phyloP scores from a whole-genome alignment of 164 flowering plant species.

The Vitis rotundifolia region DNA sequence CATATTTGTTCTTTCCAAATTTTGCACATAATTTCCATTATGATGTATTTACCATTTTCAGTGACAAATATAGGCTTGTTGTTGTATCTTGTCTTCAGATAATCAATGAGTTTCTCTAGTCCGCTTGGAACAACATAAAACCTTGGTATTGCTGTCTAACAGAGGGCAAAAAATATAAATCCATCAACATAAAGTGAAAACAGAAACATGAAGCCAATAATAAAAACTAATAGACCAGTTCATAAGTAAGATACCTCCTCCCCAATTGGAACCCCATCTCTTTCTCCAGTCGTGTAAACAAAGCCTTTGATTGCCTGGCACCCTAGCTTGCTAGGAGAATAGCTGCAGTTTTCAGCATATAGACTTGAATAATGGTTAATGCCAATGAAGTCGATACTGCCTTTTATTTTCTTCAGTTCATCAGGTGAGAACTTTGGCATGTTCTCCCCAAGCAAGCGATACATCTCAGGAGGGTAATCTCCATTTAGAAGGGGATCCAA shows the following conservation, averaged over 20 bases:
- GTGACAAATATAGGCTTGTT: conserved; percentile 26
- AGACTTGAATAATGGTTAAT: conserved; percentile 32
- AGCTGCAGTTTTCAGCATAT: conserved; percentile 27
- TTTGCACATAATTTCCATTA: no score
- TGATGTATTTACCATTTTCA: conserved; percentile 23
- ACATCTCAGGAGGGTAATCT: conserved; percentile 45
- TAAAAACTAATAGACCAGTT: no score
- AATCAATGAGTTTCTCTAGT: conserved; percentile 16
- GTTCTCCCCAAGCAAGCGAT: conserved; percentile 14
- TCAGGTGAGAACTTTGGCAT: conserved; percentile 27
- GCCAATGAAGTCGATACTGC: conserved; percentile 41
- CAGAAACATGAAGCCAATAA: no score
- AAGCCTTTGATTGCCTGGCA: not conserved
- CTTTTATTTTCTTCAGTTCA: conserved; percentile 21
- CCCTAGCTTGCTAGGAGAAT: not conserved
- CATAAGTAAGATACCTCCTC: not conserved
- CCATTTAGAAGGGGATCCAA: conserved; percentile 42
- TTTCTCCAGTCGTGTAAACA: conserved; percentile 3
- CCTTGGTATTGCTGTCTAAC: conserved; percentile 18
- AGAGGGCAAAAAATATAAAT: not conserved
- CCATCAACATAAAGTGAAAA: no score
- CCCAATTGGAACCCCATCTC: conserved; percentile 22
- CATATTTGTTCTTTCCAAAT: no score
- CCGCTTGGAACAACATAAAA: conserved; percentile 22
- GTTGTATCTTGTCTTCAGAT: conserved; percentile 23